Conservation (phyloP, 352 stramenopile species). For the Phytopythium cucurbitacearum region DNA sequence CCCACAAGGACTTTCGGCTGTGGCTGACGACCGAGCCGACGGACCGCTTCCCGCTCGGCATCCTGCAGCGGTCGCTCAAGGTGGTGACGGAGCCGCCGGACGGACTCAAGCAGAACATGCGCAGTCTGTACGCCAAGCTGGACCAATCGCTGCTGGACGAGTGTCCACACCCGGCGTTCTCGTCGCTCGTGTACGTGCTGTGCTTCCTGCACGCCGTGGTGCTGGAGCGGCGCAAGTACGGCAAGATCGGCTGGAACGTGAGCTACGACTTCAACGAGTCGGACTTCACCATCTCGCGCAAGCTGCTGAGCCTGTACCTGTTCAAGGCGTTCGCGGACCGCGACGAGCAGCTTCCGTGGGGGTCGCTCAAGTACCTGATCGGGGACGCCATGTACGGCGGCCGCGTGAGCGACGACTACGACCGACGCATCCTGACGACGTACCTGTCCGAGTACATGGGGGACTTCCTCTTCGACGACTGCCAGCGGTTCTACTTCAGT, state of each 20-base stretch:
- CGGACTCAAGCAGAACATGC: slow-evolving; percentile 96
- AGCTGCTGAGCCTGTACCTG: slow-evolving; percentile 91
- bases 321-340: slow-evolving; percentile 91
- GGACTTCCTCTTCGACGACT: slow-evolving; percentile 95
- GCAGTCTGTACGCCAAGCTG: slow-evolving; percentile 90
- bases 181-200: slow-evolving; percentile 93
- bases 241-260: slow-evolving; percentile 97
- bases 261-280: slow-evolving; percentile 97
- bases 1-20: slow-evolving; percentile 93
- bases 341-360: slow-evolving; percentile 93
- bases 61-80: slow-evolving; percentile 93
- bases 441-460: slow-evolving; percentile 96
- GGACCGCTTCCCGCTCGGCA: slow-evolving; percentile 93
- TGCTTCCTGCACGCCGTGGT: slow-evolving; percentile 95
- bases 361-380: slow-evolving; percentile 93
- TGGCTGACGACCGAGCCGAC: slow-evolving; percentile 96
- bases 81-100: slow-evolving; percentile 95
- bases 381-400: slow-evolving; percentile 97
- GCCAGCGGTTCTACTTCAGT: slow-evolving; percentile 92
- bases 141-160: slow-evolving; percentile 90
- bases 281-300: slow-evolving; percentile 93
- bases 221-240: slow-evolving; percentile 94
- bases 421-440: slow-evolving; percentile 92
- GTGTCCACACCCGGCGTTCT: slow-evolving; percentile 91
- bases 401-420: slow-evolving; percentile 94